A percentile compares a stretch with the other conserved stretches of the same genome.
These are phyloP conservation scores for Daphne laureola DNA, from an alignment of 441 rosid species.

Conservation along the genomic window DNA sequence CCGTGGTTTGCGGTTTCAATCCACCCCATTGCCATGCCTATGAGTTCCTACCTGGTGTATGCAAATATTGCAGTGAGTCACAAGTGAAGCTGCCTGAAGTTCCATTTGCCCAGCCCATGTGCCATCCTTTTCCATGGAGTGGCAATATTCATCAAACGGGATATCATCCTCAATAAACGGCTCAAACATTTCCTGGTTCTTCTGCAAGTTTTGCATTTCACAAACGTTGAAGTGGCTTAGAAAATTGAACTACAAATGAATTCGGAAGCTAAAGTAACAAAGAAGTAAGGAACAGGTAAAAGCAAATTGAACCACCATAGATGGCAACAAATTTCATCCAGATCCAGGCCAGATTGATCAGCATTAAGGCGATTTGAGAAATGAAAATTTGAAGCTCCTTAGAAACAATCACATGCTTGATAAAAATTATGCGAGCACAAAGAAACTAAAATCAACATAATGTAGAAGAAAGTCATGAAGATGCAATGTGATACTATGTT, in stretches of 20 bases:
- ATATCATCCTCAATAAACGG: slow-evolving; percentile 94
- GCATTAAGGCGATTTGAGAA: no score
- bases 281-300: background rate
- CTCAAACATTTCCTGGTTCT: slow-evolving; percentile 68
- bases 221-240: slow-evolving; percentile 14
- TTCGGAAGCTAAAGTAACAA: background rate
- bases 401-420: no score
- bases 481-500: no score
- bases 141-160: slow-evolving; percentile 82
- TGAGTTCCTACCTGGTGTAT: slow-evolving; percentile 59
- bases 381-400: no score
- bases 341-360: no score
- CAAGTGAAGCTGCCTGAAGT: slow-evolving; percentile 90
- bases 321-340: background rate
- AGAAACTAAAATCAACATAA: no score
- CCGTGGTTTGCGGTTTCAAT: no score
- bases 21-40: no score
- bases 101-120: slow-evolving; percentile 99
- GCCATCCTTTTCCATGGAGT: slow-evolving; percentile 74
- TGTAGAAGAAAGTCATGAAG: no score
- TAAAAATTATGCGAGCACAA: no score
- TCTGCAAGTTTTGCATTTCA: slow-evolving; percentile 30
- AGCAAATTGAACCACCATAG: slow-evolving; percentile 1
- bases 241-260: slow-evolving; percentile 9
- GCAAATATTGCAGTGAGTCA: slow-evolving; percentile 69